Conservation (phyloP, 129 eudicot species). For the Kitagawia praeruptora region DNA sequence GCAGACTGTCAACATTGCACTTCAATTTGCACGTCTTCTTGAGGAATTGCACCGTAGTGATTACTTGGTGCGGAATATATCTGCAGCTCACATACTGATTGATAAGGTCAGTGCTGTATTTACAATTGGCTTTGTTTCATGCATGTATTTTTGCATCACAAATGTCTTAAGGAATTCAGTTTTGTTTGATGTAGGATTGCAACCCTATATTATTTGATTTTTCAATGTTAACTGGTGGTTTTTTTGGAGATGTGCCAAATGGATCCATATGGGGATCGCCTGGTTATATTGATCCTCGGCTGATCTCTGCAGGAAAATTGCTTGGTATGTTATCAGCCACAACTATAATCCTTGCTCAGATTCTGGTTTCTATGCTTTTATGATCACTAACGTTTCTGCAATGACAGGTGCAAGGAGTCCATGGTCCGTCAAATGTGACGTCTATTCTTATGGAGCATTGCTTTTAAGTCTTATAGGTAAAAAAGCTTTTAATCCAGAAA, state of each 20-base stretch:
- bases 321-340: neutral
- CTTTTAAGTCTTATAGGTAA: slow-evolving; percentile 3
- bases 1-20: slow-evolving; percentile 10
- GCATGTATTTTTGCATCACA: neutral
- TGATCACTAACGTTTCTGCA: neutral
- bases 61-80: slow-evolving; percentile 9
- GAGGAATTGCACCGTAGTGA: slow-evolving; percentile 1
- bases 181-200: slow-evolving; percentile 6
- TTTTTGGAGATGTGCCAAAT: slow-evolving; percentile 12
- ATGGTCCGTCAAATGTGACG: slow-evolving; percentile 9
- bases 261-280: slow-evolving; percentile 10
- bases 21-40: slow-evolving; percentile 13
- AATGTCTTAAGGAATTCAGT: neutral
- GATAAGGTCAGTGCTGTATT: slow-evolving; percentile 5
- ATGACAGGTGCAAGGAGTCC: slow-evolving; percentile 5
- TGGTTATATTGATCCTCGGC: slow-evolving; percentile 4
- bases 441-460: slow-evolving; percentile 11
- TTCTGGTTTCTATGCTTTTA: neutral
- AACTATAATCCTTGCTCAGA: neutral
- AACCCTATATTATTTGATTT: slow-evolving; percentile 2
- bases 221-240: slow-evolving; percentile 6
- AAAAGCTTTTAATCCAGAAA: neutral
- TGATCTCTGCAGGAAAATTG: slow-evolving; percentile 6
- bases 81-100: slow-evolving; percentile 9
- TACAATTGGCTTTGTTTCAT: neutral